These are phyloP conservation scores for Candida mesenterica DNA, from an alignment of 1,139 yeast species.

Conservation along the genomic window DNA sequence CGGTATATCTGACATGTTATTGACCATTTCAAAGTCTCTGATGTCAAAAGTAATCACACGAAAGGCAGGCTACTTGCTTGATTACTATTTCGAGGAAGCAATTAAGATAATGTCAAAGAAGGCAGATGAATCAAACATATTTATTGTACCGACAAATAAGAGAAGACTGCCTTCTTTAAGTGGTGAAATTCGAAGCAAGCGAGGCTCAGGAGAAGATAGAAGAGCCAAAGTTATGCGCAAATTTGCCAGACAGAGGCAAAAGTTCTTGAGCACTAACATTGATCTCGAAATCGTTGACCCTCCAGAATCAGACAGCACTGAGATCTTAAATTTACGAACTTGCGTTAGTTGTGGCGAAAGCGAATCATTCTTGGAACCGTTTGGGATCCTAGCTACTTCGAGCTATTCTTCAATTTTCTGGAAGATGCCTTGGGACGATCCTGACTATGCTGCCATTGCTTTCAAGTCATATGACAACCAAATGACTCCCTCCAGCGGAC, in stretches of 20 bases:
- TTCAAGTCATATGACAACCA: constrained; percentile 27
- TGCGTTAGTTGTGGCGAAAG: constrained; percentile 74
- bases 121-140: no score
- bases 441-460: constrained; percentile 17
- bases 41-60: constrained; percentile 47
- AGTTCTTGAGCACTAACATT: constrained; percentile 34
- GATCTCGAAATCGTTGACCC: constrained; percentile 20
- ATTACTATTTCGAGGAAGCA: no score
- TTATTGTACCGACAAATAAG: no score
- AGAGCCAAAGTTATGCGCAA: constrained; percentile 40
- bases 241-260: constrained; percentile 42
- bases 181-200: no score
- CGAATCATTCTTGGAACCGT: constrained; percentile 41
- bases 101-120: no score
- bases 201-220: no score
- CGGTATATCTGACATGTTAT: constrained; percentile 55
- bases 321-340: constrained; percentile 23
- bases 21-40: constrained; percentile 49
- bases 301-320: no score
- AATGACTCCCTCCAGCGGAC: constrained; percentile 10
- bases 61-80: constrained; percentile 58
- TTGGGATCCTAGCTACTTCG: constrained; percentile 53
- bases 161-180: no score
- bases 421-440: constrained; percentile 38
- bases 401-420: constrained; percentile 43